phyloP scores from a whole-genome alignment of 148 eudicot genomes.

The Nyssa sinensis region DNA sequence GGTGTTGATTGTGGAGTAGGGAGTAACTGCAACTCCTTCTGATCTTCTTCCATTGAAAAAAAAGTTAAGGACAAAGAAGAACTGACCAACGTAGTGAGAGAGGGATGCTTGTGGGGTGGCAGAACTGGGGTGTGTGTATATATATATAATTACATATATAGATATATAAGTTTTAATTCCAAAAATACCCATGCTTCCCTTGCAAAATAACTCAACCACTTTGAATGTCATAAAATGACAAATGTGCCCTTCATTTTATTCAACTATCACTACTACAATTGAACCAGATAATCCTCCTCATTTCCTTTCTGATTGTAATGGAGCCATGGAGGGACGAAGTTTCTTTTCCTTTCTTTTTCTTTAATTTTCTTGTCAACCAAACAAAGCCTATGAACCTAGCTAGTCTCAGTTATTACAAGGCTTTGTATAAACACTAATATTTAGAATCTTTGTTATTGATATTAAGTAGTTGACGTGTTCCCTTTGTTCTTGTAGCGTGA shows the following conservation, averaged over 20 bases:
- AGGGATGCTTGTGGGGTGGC: slow-evolving; percentile 17
- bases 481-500: no score
- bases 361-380: no score
- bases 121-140: slow-evolving; percentile 7
- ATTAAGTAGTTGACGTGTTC: no score
- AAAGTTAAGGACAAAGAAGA: slow-evolving; percentile 9
- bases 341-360: no score
- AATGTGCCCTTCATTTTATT: slow-evolving; percentile 6
- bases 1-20: slow-evolving; percentile 37
- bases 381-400: no score
- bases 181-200: slow-evolving; percentile 14
- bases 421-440: no score
- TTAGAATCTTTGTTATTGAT: no score
- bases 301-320: no score
- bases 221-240: slow-evolving; percentile 1
- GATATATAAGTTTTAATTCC: neutral
- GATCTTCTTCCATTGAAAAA: slow-evolving; percentile 66
- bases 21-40: slow-evolving; percentile 71
- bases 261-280: no score
- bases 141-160: slow-evolving; percentile 22
- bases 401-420: no score
- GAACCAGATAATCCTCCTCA: neutral
- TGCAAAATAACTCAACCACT: slow-evolving; percentile 8
- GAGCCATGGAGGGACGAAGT: no score
- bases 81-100: neutral